These are phyloP conservation scores for Alternaria conjuncta DNA, from an alignment of 2,329 filamentous ascomycete genomes.

Conservation along the genomic window DNA sequence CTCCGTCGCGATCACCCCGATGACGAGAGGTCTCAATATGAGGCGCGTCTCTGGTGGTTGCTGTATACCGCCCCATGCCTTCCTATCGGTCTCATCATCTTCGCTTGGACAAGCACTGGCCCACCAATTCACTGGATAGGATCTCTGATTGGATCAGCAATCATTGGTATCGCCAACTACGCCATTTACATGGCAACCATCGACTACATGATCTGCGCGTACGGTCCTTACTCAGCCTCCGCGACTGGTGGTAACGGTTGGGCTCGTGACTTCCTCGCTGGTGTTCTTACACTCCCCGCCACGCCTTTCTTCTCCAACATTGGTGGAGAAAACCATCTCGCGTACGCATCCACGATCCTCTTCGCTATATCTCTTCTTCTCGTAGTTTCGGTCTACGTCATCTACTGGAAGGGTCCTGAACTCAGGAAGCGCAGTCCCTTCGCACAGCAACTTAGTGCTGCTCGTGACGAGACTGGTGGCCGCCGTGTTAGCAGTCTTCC, in stretches of 20 bases:
- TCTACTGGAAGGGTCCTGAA: conserved; percentile 61
- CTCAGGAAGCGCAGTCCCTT: conserved; percentile 62
- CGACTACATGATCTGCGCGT: conserved; percentile 79
- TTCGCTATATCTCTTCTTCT: conserved; percentile 58
- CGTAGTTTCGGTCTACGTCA: conserved; percentile 53
- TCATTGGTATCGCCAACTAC: conserved; percentile 76
- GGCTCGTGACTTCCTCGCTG: conserved; percentile 76
- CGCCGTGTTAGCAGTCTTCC: conserved; percentile 41
- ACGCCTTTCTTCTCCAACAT: conserved; percentile 62
- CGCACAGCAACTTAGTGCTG: conserved; percentile 54
- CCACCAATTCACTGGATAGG: conserved; percentile 73
- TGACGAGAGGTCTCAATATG: conserved; percentile 43
- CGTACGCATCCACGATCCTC: conserved; percentile 64
- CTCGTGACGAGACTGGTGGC: conserved; percentile 41
- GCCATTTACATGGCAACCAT: conserved; percentile 80
- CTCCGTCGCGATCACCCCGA: conserved; percentile 36
- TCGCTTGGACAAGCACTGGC: conserved; percentile 72
- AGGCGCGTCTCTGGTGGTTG: conserved; percentile 69
- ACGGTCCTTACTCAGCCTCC: conserved; percentile 76
- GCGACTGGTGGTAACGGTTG: conserved; percentile 81
- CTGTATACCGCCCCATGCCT: conserved; percentile 67
- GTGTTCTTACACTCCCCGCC: conserved; percentile 73
- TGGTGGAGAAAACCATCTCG: conserved; percentile 50
- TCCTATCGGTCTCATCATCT: conserved; percentile 73
- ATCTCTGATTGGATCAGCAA: conserved; percentile 67